Percentiles rank a stretch among this genome's conserved stretches.
These are phyloP conservation scores for Aspergillus japonicus DNA, from an alignment of 2,329 filamentous ascomycete genomes.

Conservation along the genomic window DNA sequence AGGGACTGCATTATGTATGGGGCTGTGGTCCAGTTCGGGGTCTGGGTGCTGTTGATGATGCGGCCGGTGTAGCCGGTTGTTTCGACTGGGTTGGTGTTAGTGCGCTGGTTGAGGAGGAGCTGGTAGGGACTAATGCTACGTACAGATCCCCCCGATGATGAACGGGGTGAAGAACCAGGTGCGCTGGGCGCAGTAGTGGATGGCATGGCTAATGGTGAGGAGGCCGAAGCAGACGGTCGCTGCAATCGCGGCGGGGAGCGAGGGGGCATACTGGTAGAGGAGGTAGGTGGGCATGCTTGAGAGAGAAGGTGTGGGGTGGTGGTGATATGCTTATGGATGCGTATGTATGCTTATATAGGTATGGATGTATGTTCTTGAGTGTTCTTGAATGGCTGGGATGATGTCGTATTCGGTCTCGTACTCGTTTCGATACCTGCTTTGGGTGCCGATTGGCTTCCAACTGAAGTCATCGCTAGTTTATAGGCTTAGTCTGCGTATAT, in stretches of 20 bases:
- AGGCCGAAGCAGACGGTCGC: slow-evolving; percentile 1
- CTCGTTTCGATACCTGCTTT: too few relatives aligned
- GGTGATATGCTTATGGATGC: too few relatives aligned
- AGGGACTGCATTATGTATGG: not conserved
- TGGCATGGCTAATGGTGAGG: not conserved
- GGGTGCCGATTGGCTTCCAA: too few relatives aligned
- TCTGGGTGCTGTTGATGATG: not conserved
- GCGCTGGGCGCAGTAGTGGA: slow-evolving; percentile 1
- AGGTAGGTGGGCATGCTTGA: not conserved
- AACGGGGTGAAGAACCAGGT: slow-evolving; percentile 4
- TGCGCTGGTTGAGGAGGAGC: too few relatives aligned
- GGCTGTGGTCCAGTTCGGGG: not conserved
- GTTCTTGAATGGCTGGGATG: too few relatives aligned
- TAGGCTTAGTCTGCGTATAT: too few relatives aligned
- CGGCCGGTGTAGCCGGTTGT: not conserved
- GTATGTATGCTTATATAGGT: too few relatives aligned
- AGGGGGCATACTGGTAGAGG: not conserved
- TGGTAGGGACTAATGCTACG: not conserved
- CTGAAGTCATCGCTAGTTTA: too few relatives aligned
- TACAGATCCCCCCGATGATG: not conserved
- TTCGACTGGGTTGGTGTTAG: not conserved
- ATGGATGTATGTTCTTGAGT: too few relatives aligned
- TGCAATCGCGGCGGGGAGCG: not conserved
- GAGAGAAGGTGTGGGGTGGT: too few relatives aligned
- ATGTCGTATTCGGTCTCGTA: too few relatives aligned